Conservation (phyloP, 306 rosid species). For the Arachis hypogaea region DNA sequence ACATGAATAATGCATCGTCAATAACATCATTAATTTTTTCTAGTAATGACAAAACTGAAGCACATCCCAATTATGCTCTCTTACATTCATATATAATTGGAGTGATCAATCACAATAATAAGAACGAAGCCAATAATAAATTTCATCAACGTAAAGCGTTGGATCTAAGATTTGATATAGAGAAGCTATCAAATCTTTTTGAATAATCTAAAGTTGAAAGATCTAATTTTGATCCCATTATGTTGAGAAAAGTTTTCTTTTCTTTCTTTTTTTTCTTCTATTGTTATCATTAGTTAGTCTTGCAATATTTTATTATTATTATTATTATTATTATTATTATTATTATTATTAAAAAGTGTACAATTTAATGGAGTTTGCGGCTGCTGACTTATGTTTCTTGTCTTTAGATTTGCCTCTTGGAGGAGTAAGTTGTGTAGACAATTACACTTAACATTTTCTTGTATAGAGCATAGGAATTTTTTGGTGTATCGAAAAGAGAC, state of each 20-base stretch:
- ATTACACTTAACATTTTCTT: too few species aligned
- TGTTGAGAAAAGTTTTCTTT: neutral
- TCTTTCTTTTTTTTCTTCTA: too few species aligned
- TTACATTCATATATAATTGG: constrained; percentile 62
- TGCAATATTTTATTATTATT: neutral
- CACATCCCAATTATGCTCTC: constrained; percentile 58
- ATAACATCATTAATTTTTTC: constrained; percentile 50
- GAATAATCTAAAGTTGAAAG: constrained; percentile 27
- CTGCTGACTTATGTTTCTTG: too few species aligned
- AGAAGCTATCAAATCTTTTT: constrained; percentile 21
- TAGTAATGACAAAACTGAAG: constrained; percentile 47
- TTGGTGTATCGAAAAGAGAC: too few species aligned
- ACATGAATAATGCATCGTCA: constrained; percentile 34
- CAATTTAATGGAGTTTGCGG: too few species aligned
- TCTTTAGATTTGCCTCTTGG: too few species aligned
- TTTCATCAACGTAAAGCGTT: constrained; percentile 39
- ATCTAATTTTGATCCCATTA: constrained; percentile 4
- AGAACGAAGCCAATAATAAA: constrained; percentile 39
- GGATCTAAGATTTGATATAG: constrained; percentile 47
- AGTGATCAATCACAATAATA: constrained; percentile 41
- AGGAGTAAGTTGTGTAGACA: too few species aligned
- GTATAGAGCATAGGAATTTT: too few species aligned
- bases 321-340: too few species aligned
- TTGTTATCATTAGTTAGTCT: neutral
- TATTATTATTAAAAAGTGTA: too few species aligned